Evolutionary conservation across 306 rosid species (phyloP), one percentile per base, ranked within the genome.

Genomic region (Vigna angularis): DNA sequence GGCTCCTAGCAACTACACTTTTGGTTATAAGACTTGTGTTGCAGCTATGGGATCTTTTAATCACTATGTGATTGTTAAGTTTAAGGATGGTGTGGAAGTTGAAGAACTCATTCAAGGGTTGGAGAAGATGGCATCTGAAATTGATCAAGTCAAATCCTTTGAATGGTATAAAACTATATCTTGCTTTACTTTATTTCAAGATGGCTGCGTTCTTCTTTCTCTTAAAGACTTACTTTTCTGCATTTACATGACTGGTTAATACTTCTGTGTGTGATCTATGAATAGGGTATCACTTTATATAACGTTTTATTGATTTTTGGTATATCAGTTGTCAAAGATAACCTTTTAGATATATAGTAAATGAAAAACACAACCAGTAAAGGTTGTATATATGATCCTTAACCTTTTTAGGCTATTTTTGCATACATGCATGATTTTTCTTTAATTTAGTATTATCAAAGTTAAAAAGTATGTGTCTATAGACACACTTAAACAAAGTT

Each of bases 31-130:
- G 44, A 30, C 64, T 32, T 13, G 12, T 53, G 7, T 70, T 49
- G 63, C 16, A 32, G 83, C 50, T 61, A 94, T 91, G 98, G 98
- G 89, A 6, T 87, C 65, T 65, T 92, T 90, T 84, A 94, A 94
- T 75, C 98, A 92, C 85, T 82, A 73, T 85, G 97, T 94, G 22
- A 81, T 94, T 62, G 94, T 82, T 42, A 92, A 89, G 96, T 94
- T 94, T 86, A 94, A 94, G 81, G 89, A 85, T 48, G 92, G 83
- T 36, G 93, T 80, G 5, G 79, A 4, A n/a, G 90, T 88, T 63
- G 93, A 90, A 12, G 91, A 90, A 26, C 69, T 94, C 66, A 44
- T 88, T 49, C 79, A 86, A 74, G 92, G 90, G 58, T 72, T 92
- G 86, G 90, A 83, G 88, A 86, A 85, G 48, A 55, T 94, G 88